Percentiles rank a stretch among this genome's conserved stretches.
phyloP scores from a whole-genome alignment of 2,329 filamentous ascomycete species.

The Sporothrix brasiliensis region DNA sequence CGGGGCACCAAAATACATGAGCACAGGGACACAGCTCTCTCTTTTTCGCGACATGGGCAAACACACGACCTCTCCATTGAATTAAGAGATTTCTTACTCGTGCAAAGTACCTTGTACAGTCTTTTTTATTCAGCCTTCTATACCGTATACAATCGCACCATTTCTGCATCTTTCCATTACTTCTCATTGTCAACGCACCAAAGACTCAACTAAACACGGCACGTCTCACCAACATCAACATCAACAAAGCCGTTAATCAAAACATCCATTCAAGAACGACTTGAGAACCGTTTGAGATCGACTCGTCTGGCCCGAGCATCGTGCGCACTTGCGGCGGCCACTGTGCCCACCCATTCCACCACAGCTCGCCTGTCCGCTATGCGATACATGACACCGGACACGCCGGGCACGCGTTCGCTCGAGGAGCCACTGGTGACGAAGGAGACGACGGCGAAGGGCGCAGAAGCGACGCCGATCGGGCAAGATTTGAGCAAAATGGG shows the following conservation, averaged over 20 bases:
- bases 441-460: conserved; percentile 27
- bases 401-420: conserved; percentile 32
- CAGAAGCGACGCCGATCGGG: background rate
- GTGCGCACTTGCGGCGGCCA: background rate
- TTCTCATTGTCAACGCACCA: background rate
- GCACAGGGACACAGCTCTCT: background rate
- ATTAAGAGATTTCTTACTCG: conserved; percentile 16
- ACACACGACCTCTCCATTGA: background rate
- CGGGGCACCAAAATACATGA: conserved; percentile 28
- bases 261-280: background rate
- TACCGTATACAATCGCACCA: background rate
- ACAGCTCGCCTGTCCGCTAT: conserved; percentile 20
- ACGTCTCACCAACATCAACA: background rate
- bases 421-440: conserved; percentile 28
- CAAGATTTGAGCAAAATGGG: background rate
- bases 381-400: conserved; percentile 33
- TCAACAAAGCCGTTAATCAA: background rate
- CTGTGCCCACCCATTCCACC: background rate
- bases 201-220: background rate
- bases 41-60: conserved; percentile 25
- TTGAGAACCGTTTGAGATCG: background rate
- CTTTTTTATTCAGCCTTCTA: too few relatives aligned
- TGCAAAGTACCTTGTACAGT: background rate
- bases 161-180: conserved; percentile 1
- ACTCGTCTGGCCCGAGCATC: background rate